phyloP scores from a whole-genome alignment of 140 eudicot species.

The Ambrosia hybrid region DNA sequence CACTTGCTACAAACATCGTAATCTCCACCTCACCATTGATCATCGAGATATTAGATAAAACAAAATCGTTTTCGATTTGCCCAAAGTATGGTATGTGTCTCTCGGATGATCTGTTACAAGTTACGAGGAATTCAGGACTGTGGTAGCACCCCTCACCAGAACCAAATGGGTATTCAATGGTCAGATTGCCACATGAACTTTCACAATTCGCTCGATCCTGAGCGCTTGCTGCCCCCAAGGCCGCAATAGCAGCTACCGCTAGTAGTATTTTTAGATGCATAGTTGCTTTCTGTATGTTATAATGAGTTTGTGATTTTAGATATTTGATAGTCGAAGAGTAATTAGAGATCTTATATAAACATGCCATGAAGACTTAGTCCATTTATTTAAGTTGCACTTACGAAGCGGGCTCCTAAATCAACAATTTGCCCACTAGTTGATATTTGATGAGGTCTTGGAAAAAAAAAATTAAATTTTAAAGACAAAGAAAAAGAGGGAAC shows the following conservation, averaged over 20 bases:
- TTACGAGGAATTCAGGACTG: neutral
- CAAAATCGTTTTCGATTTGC: neutral
- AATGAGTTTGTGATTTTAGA: no score
- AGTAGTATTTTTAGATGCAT: constrained; percentile 16
- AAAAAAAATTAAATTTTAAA: no score
- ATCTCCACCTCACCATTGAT: neutral
- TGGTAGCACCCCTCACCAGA: neutral
- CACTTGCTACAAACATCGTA: neutral
- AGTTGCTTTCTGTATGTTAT: neutral
- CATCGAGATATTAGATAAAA: neutral
- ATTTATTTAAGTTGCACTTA: no score
- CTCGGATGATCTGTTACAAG: neutral
- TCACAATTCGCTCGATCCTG: neutral
- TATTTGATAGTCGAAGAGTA: no score
- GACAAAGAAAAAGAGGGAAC: no score
- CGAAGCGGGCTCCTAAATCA: no score
- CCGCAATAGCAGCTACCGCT: neutral
- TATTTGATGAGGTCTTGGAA: no score
- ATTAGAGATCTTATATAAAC: no score
- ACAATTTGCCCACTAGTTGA: no score
- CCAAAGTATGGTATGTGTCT: neutral
- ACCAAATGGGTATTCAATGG: neutral
- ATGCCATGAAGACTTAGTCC: no score
- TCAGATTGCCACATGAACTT: neutral
- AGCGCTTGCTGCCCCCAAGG: constrained; percentile 16